Percentiles rank a stretch among this genome's conserved stretches.
phyloP scores from a whole-genome alignment of 2,329 filamentous ascomycete genomes.

The Fusarium pseudoanthophilum region DNA sequence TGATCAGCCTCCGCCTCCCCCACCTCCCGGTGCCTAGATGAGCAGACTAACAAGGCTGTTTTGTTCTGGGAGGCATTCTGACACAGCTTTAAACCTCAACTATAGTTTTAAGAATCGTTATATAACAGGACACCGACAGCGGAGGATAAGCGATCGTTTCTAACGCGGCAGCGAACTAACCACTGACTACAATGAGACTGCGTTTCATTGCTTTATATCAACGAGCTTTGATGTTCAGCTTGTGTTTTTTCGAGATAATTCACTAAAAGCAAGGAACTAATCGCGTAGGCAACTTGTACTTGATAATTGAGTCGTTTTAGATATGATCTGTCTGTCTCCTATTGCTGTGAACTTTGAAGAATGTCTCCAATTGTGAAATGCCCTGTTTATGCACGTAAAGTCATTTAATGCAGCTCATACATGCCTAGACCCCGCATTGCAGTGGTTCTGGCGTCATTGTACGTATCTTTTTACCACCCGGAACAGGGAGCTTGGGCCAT shows the following conservation, averaged over 20 bases:
- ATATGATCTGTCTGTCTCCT: neutral
- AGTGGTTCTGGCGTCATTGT: conserved; percentile 35
- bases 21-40: conserved; percentile 63
- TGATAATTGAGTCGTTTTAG: conserved; percentile 31
- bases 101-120: conserved; percentile 5
- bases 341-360: neutral
- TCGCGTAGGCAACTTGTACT: conserved; percentile 42
- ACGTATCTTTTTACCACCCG: conserved; percentile 14
- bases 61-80: conserved; percentile 6
- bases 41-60: conserved; percentile 16
- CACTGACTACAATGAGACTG: conserved; percentile 19
- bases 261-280: conserved; percentile 38
- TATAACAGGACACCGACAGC: neutral
- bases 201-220: conserved; percentile 14
- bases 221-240: conserved; percentile 5
- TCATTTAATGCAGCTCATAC: conserved; percentile 34
- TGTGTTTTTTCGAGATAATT: conserved; percentile 25
- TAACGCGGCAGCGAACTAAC: conserved; percentile 36
- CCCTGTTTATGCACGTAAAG: conserved; percentile 27
- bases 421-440: conserved; percentile 34
- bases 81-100: conserved; percentile 11
- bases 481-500: conserved; percentile 42
- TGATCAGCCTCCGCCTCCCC: conserved; percentile 71
- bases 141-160: conserved; percentile 17
- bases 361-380: conserved; percentile 8